phyloP scores from a whole-genome alignment of 352 stramenopile species.

The Phytophthora sojae region DNA sequence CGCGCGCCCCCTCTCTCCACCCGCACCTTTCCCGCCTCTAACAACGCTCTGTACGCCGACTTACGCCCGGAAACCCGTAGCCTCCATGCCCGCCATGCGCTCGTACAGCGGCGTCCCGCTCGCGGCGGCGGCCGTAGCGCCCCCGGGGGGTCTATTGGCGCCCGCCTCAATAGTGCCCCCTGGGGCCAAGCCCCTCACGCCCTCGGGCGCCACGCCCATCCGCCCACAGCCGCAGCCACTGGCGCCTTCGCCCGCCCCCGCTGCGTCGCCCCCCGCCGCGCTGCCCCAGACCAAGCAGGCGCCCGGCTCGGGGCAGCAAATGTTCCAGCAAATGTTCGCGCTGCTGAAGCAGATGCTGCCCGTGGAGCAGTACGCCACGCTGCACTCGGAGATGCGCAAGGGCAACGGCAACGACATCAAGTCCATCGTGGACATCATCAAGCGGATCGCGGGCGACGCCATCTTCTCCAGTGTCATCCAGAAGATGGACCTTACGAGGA shows the following conservation, averaged over 20 bases:
- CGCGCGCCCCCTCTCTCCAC: conserved; percentile 9
- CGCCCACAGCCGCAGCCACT: conserved; percentile 21
- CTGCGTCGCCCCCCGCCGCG: neutral
- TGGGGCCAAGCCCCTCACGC: conserved; percentile 21
- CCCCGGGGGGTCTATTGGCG: conserved; percentile 35
- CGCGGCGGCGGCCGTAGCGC: conserved; percentile 26
- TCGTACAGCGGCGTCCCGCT: conserved; percentile 47
- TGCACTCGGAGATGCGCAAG: conserved; percentile 87
- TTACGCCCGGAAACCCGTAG: conserved; percentile 2
- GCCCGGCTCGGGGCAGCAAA: conserved; percentile 76
- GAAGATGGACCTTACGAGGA: conserved; percentile 81
- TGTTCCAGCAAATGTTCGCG: conserved; percentile 90
- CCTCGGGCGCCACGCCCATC: conserved; percentile 23
- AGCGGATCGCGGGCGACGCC: conserved; percentile 80
- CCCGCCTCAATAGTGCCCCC: conserved; percentile 5
- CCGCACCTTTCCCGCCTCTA: conserved; percentile 4
- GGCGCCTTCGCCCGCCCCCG: conserved; percentile 10
- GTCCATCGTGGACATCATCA: conserved; percentile 90
- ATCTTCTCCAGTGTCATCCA: conserved; percentile 87
- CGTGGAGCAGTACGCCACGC: conserved; percentile 79
- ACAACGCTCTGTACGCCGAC: neutral
- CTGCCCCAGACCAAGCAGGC: conserved; percentile 47
- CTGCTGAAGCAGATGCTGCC: conserved; percentile 86
- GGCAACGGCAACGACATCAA: conserved; percentile 89
- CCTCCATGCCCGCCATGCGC: conserved; percentile 43